Conservation (phyloP, 768 basidiomycete genomes). For the Arthromyces matolae region DNA sequence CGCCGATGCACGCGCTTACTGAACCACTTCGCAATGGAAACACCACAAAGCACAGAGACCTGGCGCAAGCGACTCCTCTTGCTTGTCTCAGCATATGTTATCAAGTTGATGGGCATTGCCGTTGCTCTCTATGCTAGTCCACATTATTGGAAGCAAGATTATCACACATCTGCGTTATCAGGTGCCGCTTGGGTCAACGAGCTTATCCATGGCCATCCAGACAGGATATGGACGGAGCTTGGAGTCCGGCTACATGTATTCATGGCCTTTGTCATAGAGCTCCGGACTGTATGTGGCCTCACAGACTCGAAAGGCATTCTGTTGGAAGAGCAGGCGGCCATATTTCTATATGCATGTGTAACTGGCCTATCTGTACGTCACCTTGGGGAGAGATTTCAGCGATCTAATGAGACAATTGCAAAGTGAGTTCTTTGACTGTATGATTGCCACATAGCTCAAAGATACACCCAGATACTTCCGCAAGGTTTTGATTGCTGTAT, state of each 20-base stretch:
- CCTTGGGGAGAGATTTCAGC: constrained; percentile 27
- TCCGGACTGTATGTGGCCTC: constrained; percentile 11
- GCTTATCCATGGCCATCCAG: constrained; percentile 17
- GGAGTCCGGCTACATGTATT: constrained; percentile 19
- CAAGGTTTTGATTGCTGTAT: neutral
- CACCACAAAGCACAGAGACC: no score
- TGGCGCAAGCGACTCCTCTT: no score
- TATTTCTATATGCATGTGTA: constrained; percentile 23
- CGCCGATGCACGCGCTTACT: no score
- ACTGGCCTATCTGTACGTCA: constrained; percentile 18
- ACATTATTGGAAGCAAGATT: no score
- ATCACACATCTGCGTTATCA: no score
- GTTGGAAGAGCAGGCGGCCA: constrained; percentile 21
- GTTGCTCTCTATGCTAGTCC: no score
- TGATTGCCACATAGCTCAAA: neutral
- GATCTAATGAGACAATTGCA: constrained; percentile 25
- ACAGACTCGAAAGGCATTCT: constrained; percentile 18
- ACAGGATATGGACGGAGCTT: constrained; percentile 14
- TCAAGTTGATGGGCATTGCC: no score
- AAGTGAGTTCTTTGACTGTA: no score
- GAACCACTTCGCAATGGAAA: no score
- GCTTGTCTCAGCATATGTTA: no score
- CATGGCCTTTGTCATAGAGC: constrained; percentile 10
- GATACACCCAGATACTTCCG: neutral
- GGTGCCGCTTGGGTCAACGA: constrained; percentile 18